Conservation (phyloP, 2,329 filamentous ascomycete species). For the Hymenoscyphus scutula region DNA sequence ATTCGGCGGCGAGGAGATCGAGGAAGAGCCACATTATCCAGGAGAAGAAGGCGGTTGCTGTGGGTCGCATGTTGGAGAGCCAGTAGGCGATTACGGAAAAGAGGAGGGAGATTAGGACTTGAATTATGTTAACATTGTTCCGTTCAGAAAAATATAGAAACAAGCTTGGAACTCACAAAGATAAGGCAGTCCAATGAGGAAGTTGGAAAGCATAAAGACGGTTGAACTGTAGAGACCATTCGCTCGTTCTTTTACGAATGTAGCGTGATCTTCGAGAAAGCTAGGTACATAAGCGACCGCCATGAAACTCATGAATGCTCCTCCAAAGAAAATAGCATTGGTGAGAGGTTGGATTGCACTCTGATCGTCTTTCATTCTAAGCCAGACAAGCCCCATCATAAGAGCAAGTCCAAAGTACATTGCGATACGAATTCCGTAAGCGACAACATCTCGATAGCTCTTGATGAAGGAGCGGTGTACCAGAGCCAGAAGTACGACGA, state of each 20-base stretch:
- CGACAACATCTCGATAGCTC: conserved; percentile 78
- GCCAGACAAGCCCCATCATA: conserved; percentile 87
- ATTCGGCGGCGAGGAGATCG: conserved; percentile 78
- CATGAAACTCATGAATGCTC: conserved; percentile 78
- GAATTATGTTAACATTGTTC: neutral
- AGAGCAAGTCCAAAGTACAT: conserved; percentile 81
- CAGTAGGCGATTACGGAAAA: conserved; percentile 78
- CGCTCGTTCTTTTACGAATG: conserved; percentile 72
- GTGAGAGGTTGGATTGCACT: conserved; percentile 75
- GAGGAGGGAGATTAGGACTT: conserved; percentile 66
- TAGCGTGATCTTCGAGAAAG: conserved; percentile 74
- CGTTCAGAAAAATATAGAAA: too few species aligned
- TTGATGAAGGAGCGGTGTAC: conserved; percentile 81
- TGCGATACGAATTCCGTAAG: conserved; percentile 75
- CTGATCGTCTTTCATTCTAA: conserved; percentile 67
- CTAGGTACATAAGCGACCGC: conserved; percentile 81
- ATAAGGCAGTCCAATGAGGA: conserved; percentile 77
- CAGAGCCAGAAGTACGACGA: conserved; percentile 57
- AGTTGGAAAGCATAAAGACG: conserved; percentile 74
- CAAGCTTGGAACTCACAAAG: conserved; percentile 48
- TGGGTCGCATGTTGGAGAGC: conserved; percentile 72
- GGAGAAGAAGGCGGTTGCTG: conserved; percentile 65
- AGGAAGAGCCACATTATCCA: conserved; percentile 85
- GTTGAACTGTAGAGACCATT: conserved; percentile 79
- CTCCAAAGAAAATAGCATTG: conserved; percentile 77